Evolutionary conservation across 768 basidiomycete species (phyloP).

Genomic region (Multifurca ochricompacta): DNA sequence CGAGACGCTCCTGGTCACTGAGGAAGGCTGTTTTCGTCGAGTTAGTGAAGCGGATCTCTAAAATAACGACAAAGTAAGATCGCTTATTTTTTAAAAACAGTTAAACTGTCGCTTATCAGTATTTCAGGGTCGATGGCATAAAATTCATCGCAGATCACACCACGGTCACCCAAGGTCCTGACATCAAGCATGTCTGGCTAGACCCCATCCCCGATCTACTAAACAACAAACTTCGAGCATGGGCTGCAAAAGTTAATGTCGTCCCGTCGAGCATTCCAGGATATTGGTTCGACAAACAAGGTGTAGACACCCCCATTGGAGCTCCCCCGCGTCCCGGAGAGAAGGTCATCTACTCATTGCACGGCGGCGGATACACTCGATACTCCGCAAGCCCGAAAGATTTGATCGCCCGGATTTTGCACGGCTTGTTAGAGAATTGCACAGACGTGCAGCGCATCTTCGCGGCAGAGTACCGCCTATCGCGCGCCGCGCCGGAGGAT

Average conservation of each 20-base stretch:
- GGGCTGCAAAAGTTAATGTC: constrained; percentile 18
- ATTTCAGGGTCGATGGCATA: background rate
- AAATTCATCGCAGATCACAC: background rate
- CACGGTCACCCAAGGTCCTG: background rate
- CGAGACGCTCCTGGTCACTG: background rate
- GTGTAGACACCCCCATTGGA: background rate
- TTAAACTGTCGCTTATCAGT: background rate
- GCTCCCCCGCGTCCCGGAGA: constrained; percentile 1
- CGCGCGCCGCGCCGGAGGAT: background rate
- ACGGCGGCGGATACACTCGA: constrained; percentile 14
- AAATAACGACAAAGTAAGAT: background rate
- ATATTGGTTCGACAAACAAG: constrained; percentile 18
- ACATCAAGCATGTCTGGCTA: constrained; percentile 15
- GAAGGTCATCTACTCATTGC: constrained; percentile 15
- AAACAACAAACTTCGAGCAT: constrained; percentile 4
- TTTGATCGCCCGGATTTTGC: background rate
- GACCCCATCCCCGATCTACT: constrained; percentile 9
- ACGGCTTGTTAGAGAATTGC: constrained; percentile 7
- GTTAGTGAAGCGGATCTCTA: background rate
- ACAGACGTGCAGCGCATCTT: constrained; percentile 3
- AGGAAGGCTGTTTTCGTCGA: background rate
- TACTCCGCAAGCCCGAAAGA: constrained; percentile 4
- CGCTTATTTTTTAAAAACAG: background rate
- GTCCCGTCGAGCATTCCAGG: constrained; percentile 15
- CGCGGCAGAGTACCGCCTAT: constrained; percentile 18